Conservation (phyloP, 306 rosid species). For the Acacia confusa region DNA sequence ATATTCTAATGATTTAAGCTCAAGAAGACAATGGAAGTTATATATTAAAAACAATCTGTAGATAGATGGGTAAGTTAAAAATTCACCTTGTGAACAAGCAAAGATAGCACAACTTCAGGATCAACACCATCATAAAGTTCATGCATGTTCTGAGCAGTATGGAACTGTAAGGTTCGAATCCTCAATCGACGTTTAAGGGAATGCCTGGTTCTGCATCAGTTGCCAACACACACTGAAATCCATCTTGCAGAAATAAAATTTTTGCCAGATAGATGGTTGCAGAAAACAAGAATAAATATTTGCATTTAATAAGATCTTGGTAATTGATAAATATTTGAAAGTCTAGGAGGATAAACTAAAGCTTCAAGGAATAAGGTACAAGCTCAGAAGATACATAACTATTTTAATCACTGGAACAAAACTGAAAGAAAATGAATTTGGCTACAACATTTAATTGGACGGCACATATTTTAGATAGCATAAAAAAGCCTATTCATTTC, state of each 20-base stretch:
- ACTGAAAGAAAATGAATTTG: slow-evolving; percentile 1
- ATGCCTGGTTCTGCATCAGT: slow-evolving; percentile 63
- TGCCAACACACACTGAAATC: slow-evolving; percentile 26
- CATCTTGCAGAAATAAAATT: slow-evolving; percentile 24
- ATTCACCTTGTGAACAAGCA: slow-evolving; percentile 90
- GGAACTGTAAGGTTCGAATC: slow-evolving; percentile 83
- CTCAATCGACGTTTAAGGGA: slow-evolving; percentile 80
- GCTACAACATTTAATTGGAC: slow-evolving; percentile 22
- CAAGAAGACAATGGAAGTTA: slow-evolving; percentile 19
- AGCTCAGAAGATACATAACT: slow-evolving; percentile 23
- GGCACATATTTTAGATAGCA: slow-evolving; percentile 19
- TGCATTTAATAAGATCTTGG: slow-evolving; percentile 5
- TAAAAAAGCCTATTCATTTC: slow-evolving; percentile 22
- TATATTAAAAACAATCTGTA: no score
- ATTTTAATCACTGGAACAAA: slow-evolving; percentile 20
- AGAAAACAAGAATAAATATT: slow-evolving; percentile 1
- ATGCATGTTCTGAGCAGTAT: slow-evolving; percentile 67
- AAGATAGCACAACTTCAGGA: slow-evolving; percentile 80
- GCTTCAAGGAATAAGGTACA: slow-evolving; percentile 17
- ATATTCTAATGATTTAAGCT: slow-evolving; percentile 9
- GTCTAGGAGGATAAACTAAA: neutral
- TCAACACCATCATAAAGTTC: slow-evolving; percentile 91
- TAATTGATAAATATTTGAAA: slow-evolving; percentile 9
- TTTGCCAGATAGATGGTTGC: slow-evolving; percentile 25
- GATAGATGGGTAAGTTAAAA: slow-evolving; percentile 19